phyloP scores from a whole-genome alignment of 2,329 filamentous ascomycete species.

The Metarhizium humberi region DNA sequence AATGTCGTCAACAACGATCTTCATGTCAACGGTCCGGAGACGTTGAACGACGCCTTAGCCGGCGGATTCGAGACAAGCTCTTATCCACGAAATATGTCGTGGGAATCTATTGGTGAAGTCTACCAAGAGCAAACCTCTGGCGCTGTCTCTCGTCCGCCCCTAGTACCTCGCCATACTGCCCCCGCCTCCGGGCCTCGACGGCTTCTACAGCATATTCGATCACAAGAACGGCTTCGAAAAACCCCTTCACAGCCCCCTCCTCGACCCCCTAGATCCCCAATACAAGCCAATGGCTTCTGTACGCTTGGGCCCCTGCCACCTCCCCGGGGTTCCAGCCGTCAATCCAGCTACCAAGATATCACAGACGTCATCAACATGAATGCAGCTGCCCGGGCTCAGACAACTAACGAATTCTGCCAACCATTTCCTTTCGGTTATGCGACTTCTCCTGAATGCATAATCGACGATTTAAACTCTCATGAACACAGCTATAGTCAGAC shows the following conservation, averaged over 20 bases:
- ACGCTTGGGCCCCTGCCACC: slow-evolving; percentile 35
- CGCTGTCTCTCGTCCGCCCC: slow-evolving; percentile 7
- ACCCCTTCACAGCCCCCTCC: slow-evolving; percentile 39
- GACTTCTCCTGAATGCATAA: slow-evolving; percentile 12
- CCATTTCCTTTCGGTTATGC: slow-evolving; percentile 30
- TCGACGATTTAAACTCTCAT: background rate
- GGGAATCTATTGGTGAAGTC: slow-evolving; percentile 24
- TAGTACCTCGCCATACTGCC: slow-evolving; percentile 11
- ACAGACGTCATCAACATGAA: slow-evolving; percentile 24
- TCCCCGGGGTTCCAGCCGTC: slow-evolving; percentile 46
- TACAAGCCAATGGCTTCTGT: slow-evolving; percentile 19
- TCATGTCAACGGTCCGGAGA: background rate
- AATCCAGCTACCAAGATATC: slow-evolving; percentile 34
- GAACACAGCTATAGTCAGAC: background rate
- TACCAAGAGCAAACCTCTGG: background rate
- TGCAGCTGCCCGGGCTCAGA: slow-evolving; percentile 33
- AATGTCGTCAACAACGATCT: slow-evolving; percentile 28
- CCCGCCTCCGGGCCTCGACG: slow-evolving; percentile 20
- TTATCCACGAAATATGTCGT: background rate
- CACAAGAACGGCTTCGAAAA: slow-evolving; percentile 39
- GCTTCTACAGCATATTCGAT: slow-evolving; percentile 33
- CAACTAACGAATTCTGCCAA: slow-evolving; percentile 34
- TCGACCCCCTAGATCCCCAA: slow-evolving; percentile 33
- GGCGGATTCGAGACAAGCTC: background rate
- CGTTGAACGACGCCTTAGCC: background rate